A percentile compares a stretch with the other conserved stretches of the same genome.
Conservation (phyloP, 2,329 filamentous ascomycete species). For the Botrytis medusae region DNA sequence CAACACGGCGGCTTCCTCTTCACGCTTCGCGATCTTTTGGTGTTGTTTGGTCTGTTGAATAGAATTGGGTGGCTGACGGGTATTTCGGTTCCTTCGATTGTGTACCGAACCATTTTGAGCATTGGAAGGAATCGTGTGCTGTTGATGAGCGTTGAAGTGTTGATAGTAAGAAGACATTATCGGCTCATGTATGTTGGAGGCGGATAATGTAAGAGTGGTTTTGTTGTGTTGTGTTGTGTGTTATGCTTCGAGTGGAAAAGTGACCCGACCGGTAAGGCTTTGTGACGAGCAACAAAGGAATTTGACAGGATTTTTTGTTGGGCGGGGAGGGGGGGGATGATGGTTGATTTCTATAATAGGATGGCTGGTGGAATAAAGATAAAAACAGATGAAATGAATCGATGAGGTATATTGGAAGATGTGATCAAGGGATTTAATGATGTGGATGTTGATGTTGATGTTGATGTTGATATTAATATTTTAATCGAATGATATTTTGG, state of each 20-base stretch:
- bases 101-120: slow-evolving; percentile 56
- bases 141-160: slow-evolving; percentile 58
- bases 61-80: slow-evolving; percentile 75
- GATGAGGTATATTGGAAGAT: background rate
- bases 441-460: background rate
- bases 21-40: slow-evolving; percentile 80
- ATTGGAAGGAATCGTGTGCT: slow-evolving; percentile 53
- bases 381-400: background rate
- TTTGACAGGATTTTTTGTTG: slow-evolving; percentile 5
- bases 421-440: background rate
- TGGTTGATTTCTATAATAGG: background rate
- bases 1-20: slow-evolving; percentile 79
- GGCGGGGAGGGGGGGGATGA: background rate
- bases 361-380: background rate
- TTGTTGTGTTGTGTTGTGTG: background rate
- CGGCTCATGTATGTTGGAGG: slow-evolving; percentile 32
- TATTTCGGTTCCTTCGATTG: slow-evolving; percentile 80
- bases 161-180: slow-evolving; percentile 64
- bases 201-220: background rate
- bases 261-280: slow-evolving; percentile 16
- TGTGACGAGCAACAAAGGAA: slow-evolving; percentile 20
- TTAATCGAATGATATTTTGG: background rate
- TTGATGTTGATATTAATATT: background rate
- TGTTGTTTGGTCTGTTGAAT: slow-evolving; percentile 64
- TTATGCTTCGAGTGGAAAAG: background rate